Evolutionary conservation across 176 grass and related monocot species (phyloP), one percentile per base, ranked within the genome.

Genomic region (Avena sativa): DNA sequence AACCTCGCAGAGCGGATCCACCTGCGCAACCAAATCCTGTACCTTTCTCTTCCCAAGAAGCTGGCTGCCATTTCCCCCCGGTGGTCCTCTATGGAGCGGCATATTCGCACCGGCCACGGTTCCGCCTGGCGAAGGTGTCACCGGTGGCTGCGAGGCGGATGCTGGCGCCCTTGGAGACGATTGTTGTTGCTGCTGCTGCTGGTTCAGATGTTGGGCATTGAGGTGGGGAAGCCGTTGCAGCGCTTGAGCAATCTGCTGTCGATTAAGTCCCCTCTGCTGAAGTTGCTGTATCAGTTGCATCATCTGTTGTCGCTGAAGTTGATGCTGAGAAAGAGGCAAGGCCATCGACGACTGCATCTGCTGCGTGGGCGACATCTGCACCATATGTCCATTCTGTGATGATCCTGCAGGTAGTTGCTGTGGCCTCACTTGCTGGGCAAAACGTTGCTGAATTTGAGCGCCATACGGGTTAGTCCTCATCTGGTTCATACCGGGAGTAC

Each of bases 41-140:
- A 99, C 93, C 87, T 96, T 99, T 76, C 97, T 94, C 67, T 99
- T 99, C 57, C 94, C 94, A 30, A 90, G 91, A 78, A 99, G 78
- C 85, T 89, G 94, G 82, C 83, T 98, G 13, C 46, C 0, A 62
- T 90, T 85, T 76, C 87, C 87, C 85, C 96, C 94, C 25, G 40
- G 78, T 65, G 40, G 78, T 65, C 87, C 90, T 89, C 89, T 79
- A 87, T 81, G 92, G 32, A 36, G 66, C 57, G 87, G 64, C 9
- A 8, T 48, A 90, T 81, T 92, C 78, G 88, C 91, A 62, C 88
- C 83, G 38, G 89, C 83, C 87, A 79, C 79, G 25, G 83, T 86
- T 83, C 80, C 87, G 52, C 73, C 81, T 23, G 90, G 83, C 58
- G 83, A 56, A 87, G 91, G 89, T 87, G 89, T 87, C 75, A 81